phyloP scores from a whole-genome alignment of 768 basidiomycete genomes.

The Fomitopsis serialis region DNA sequence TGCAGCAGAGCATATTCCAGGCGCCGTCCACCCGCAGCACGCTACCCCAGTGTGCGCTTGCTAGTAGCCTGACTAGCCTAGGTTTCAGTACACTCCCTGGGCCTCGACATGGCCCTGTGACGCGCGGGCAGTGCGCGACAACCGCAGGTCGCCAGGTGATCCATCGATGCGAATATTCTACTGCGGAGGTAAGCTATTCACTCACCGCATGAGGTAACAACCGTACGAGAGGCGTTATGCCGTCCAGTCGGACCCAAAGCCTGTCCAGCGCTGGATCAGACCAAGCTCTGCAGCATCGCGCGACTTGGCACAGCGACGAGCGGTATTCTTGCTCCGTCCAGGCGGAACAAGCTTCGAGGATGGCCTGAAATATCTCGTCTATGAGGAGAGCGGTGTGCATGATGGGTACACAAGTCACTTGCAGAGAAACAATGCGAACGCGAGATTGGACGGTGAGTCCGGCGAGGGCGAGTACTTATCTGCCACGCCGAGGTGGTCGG shows the following conservation, averaged over 20 bases:
- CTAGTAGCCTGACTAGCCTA: too few species aligned
- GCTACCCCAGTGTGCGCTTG: too few species aligned
- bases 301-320: slow-evolving; percentile 18
- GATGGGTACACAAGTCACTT: background rate
- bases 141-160: background rate
- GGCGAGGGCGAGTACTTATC: too few species aligned
- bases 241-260: slow-evolving; percentile 19
- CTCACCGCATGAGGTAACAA: slow-evolving; percentile 5
- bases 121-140: background rate
- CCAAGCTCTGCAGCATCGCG: slow-evolving; percentile 22
- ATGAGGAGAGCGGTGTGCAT: slow-evolving; percentile 25
- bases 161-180: background rate
- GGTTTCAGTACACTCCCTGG: too few species aligned
- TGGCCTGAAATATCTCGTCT: slow-evolving; percentile 21
- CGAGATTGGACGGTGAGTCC: too few species aligned
- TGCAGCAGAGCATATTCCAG: background rate
- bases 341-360: slow-evolving; percentile 20
- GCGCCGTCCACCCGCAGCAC: background rate
- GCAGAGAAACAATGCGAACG: too few species aligned
- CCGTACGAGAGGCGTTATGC: slow-evolving; percentile 12
- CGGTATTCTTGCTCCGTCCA: slow-evolving; percentile 13
- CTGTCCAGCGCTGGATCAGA: slow-evolving; percentile 21
- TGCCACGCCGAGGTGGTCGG: background rate
- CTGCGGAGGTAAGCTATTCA: background rate
- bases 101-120: too few species aligned